Evolutionary conservation across 345 rosid species (phyloP), one percentile per base, ranked within the genome.

Genomic region (Citrus inodora): DNA sequence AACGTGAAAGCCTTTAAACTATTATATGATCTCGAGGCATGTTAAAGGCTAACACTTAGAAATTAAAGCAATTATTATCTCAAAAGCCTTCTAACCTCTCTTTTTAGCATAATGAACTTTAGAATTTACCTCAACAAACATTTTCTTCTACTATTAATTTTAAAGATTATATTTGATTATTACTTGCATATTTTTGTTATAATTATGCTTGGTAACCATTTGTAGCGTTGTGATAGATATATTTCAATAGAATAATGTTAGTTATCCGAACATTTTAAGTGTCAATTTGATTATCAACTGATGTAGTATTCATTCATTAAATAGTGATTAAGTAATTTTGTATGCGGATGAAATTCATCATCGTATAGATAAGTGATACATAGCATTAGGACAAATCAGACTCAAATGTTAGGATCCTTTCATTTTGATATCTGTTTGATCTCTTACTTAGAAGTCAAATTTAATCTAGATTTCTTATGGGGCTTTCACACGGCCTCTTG

Each of bases 181-280:
- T 35, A 46, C 24, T 40, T 5, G 7, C 28, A 38, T n/a, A 37
- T 0, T 38, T 74, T 69, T 40, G 14, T 21, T 9, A 82, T 73
- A 5, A 68, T 28, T 60, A 25, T 48, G 42, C 64, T 46, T 22
- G 33, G 48, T 58, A 78, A 76, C 81, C 70, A 76, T 78, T 71
- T 53, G 27, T 7, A 51, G 42, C 67, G 35, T 58, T 73, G 14
- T 58, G 46, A 9, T 9, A 40, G 9, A 40, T 9, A 40, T 40
- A 40, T 40, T 40, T 9, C 4, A 40, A 2, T 40, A 10, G 51
- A 42, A 42, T 42, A 42, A 42, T 40, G 16, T 42, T 2, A 42
- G 51, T 11, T 11, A 42, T 11, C 1, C 51, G 1, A 42, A 9
- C 3, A 40, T 9, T 42, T 42, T 10, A 42, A 42, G 16, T 42